These are phyloP conservation scores for Coemansia sp. DNA, from an alignment of 192 early-diverging fungal species.

Conservation along the genomic window DNA sequence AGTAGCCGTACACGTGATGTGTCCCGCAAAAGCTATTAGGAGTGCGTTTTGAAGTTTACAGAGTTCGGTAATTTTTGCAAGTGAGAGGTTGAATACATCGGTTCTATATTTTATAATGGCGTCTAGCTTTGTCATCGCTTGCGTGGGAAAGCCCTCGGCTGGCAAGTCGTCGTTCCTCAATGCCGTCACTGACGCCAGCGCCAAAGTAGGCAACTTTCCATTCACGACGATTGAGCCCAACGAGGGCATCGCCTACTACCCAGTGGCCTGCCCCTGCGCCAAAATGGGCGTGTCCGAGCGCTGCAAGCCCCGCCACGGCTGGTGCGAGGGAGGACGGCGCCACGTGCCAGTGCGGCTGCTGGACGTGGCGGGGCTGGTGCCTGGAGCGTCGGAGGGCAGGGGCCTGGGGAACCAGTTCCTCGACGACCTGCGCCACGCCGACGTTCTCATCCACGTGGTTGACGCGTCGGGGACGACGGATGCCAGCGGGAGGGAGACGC, in stretches of 20 bases:
- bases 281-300: conserved; percentile 48
- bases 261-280: conserved; percentile 69
- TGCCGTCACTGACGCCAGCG: conserved; percentile 75
- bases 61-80: background rate
- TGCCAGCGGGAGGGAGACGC: conserved; percentile 69
- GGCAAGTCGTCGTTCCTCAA: conserved; percentile 84
- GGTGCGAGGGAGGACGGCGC: conserved; percentile 65
- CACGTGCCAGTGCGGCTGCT: conserved; percentile 69
- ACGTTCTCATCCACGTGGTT: conserved; percentile 80
- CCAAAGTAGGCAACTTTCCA: conserved; percentile 82
- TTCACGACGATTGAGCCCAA: conserved; percentile 88
- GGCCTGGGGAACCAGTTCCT: conserved; percentile 80
- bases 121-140: conserved; percentile 60
- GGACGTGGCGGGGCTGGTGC: conserved; percentile 83
- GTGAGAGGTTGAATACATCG: background rate
- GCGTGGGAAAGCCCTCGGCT: conserved; percentile 74
- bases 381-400: conserved; percentile 72
- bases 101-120: conserved; percentile 19
- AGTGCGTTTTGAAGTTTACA: background rate
- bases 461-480: conserved; percentile 84
- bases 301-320: conserved; percentile 75
- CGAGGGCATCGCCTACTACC: conserved; percentile 74
- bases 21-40: background rate
- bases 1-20: background rate
- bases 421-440: conserved; percentile 75